A percentile compares a stretch with the other conserved stretches of the same genome.
These are phyloP conservation scores for Epichloe aotearoae DNA, from an alignment of 2,329 filamentous ascomycete species.

Conservation along the genomic window DNA sequence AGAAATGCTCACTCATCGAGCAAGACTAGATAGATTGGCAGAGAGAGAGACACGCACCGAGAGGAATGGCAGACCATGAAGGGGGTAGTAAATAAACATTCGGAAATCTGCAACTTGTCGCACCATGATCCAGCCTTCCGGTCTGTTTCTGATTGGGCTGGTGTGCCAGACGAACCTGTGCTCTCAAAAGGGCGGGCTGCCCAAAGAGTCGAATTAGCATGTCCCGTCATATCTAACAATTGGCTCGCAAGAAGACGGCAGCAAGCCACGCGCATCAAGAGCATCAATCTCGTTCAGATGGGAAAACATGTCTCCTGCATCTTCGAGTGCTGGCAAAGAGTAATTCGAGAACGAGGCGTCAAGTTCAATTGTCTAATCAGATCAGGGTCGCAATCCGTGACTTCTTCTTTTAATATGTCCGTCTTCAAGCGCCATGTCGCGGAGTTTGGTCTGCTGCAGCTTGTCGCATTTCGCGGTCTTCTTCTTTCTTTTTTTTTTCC, in stretches of 20 bases:
- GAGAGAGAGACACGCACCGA: no score
- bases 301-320: no score
- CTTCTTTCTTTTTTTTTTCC: not conserved
- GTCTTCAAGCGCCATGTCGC: not conserved
- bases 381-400: not conserved
- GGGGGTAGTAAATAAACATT: no score
- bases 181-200: not conserved
- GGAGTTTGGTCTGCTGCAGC: conserved; percentile 4
- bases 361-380: no score
- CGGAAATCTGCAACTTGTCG: not conserved
- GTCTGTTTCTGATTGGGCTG: not conserved
- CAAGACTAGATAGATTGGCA: no score
- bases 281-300: no score
- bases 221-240: no score
- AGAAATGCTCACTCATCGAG: no score
- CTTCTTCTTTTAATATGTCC: conserved; percentile 7
- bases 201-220: not conserved
- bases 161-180: not conserved
- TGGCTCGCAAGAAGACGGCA: not conserved
- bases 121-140: not conserved
- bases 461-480: not conserved
- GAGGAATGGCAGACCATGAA: no score
- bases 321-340: no score
- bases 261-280: not conserved
- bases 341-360: no score